phyloP scores from a whole-genome alignment of 2,329 filamentous ascomycete species.

The Microsporum audouinii region DNA sequence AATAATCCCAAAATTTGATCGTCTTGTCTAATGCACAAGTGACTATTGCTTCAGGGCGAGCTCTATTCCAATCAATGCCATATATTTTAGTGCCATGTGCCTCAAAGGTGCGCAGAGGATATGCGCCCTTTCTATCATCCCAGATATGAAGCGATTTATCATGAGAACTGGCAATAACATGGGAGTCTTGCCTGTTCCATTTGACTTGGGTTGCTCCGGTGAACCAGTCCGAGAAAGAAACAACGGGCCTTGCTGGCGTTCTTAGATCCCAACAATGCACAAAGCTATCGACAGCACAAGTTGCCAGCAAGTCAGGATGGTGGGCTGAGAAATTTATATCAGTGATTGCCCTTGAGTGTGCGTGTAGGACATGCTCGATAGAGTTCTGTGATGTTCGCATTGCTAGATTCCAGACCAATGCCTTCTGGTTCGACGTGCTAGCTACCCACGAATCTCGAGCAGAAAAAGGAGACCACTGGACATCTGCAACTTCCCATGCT shows the following conservation, averaged over 20 bases:
- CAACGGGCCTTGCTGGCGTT: conserved; percentile 56
- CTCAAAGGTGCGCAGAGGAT: conserved; percentile 70
- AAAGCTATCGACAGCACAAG: conserved; percentile 85
- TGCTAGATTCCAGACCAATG: conserved; percentile 84
- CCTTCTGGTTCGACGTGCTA: conserved; percentile 88
- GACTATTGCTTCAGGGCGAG: conserved; percentile 57
- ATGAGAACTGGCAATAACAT: conserved; percentile 81
- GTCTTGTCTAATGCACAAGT: conserved; percentile 87
- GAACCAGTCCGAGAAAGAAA: conserved; percentile 86
- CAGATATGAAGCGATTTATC: conserved; percentile 79
- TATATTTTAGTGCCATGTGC: conserved; percentile 92
- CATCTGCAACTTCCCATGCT: conserved; percentile 90
- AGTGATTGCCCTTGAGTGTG: conserved; percentile 77
- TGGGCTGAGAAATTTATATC: conserved; percentile 95
- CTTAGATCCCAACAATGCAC: conserved; percentile 88
- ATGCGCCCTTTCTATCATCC: conserved; percentile 70
- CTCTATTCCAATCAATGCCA: conserved; percentile 86
- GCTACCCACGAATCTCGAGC: conserved; percentile 84
- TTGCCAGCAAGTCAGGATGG: conserved; percentile 77
- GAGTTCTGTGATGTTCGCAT: conserved; percentile 59
- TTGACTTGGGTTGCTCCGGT: conserved; percentile 91
- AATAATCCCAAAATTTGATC: conserved; percentile 88
- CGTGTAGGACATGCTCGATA: conserved; percentile 79
- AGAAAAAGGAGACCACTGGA: conserved; percentile 93
- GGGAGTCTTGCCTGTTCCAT: conserved; percentile 78